phyloP scores from a whole-genome alignment of 768 basidiomycete species.

The Crucibulum laeve region DNA sequence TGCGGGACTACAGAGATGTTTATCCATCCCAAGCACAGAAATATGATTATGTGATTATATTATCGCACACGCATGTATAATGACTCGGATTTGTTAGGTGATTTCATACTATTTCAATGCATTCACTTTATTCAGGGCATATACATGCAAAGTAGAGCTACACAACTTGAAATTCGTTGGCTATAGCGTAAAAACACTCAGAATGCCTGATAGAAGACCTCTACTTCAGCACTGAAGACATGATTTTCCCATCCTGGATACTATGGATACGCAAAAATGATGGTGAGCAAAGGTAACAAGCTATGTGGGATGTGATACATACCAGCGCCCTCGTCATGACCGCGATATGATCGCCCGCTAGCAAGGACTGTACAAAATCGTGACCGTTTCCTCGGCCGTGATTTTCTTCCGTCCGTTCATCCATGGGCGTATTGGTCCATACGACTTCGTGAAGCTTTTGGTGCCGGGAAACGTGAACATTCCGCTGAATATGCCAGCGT shows the following conservation, averaged over 20 bases:
- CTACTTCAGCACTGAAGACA: constrained; percentile 5
- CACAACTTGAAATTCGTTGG: no score
- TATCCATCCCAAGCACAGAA: no score
- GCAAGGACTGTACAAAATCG: not conserved
- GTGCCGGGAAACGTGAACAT: constrained; percentile 4
- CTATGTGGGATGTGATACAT: no score
- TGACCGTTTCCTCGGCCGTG: not conserved
- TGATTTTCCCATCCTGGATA: constrained; percentile 9
- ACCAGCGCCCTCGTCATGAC: constrained; percentile 5
- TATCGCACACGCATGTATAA: no score
- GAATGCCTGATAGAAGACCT: constrained; percentile 5
- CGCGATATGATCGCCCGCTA: not conserved
- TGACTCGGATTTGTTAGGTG: no score
- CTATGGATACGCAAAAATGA: not conserved
- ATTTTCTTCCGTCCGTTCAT: not conserved
- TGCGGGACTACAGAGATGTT: no score
- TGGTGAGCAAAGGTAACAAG: not conserved
- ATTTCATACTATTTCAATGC: no score
- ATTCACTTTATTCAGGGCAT: no score
- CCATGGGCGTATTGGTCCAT: not conserved
- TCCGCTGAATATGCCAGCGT: constrained; percentile 7
- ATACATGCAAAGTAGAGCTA: no score
- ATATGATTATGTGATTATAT: no score
- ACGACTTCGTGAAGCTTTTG: constrained; percentile 3
- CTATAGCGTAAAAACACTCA: no score